phyloP scores from a whole-genome alignment of 371 early-diverging fungal genomes.

The Lichtheimia ramosa region DNA sequence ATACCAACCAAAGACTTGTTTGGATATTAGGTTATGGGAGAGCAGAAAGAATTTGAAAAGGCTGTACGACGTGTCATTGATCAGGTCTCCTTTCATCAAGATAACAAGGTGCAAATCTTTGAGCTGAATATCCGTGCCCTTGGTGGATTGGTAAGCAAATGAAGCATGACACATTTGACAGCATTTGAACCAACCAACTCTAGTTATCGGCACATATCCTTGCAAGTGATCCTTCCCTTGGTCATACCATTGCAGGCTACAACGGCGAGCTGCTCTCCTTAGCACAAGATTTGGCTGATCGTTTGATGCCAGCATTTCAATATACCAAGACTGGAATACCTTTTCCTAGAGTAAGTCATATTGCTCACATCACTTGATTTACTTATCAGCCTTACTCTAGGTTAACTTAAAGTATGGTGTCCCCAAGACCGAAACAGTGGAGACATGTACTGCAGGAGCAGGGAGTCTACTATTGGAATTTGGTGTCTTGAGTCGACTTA shows the following conservation, averaged over 20 bases:
- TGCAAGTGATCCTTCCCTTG: constrained; percentile 69
- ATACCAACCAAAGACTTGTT: too few species aligned
- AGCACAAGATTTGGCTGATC: constrained; percentile 81
- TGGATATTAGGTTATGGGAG: constrained; percentile 61
- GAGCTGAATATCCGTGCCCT: constrained; percentile 91
- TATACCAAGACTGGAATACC: constrained; percentile 85
- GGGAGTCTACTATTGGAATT: constrained; percentile 95
- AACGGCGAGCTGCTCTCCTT: constrained; percentile 73
- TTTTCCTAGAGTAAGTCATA: constrained; percentile 69
- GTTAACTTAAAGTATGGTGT: constrained; percentile 82
- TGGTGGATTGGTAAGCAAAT: constrained; percentile 73
- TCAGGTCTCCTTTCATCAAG: constrained; percentile 74
- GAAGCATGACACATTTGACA: not conserved
- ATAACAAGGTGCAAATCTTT: constrained; percentile 92
- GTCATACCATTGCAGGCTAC: constrained; percentile 60
- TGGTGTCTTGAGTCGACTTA: constrained; percentile 87
- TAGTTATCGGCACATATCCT: constrained; percentile 86
- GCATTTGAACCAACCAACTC: not conserved
- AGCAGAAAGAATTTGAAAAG: constrained; percentile 66
- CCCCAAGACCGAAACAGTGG: constrained; percentile 62
- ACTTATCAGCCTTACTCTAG: constrained; percentile 17
- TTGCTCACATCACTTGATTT: not conserved
- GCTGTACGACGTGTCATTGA: constrained; percentile 70
- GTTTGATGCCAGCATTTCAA: constrained; percentile 90
- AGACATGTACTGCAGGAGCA: constrained; percentile 92